Percentiles rank a stretch among this genome's conserved stretches.
Evolutionary conservation across 352 stramenopile species (phyloP).

Genomic region (Globisporangium apiculatum): DNA sequence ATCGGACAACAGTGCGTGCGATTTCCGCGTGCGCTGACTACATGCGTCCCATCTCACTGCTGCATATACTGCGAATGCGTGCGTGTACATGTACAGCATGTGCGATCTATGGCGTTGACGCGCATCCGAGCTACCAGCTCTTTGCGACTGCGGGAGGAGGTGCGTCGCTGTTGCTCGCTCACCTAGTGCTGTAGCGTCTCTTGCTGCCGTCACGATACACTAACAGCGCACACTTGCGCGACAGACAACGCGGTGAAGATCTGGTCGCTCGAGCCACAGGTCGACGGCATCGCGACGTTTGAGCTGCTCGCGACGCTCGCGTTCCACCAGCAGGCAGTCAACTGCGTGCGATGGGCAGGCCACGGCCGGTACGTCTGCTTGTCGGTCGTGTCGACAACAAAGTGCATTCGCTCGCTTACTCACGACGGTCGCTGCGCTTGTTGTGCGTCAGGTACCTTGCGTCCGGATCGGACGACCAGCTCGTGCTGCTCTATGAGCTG

Average conservation of each 20-base stretch:
- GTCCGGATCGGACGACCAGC: conserved; percentile 77
- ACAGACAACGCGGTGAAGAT: conserved; percentile 79
- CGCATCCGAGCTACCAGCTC: conserved; percentile 60
- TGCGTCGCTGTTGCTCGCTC: conserved; percentile 8
- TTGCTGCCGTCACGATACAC: too few relatives aligned
- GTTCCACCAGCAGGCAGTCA: conserved; percentile 82
- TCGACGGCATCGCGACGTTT: conserved; percentile 49
- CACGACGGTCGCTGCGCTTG: background rate
- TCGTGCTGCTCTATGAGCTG: conserved; percentile 80
- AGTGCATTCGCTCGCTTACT: too few relatives aligned
- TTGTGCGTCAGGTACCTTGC: conserved; percentile 43
- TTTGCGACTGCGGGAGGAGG: conserved; percentile 76
- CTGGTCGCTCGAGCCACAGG: conserved; percentile 47
- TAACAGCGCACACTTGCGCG: too few relatives aligned
- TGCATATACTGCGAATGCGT: conserved; percentile 3
- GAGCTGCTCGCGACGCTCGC: conserved; percentile 74
- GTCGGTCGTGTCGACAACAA: background rate
- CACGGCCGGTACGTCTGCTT: conserved; percentile 32
- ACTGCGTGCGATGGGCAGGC: conserved; percentile 78
- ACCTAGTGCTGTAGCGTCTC: too few relatives aligned
- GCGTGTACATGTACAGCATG: conserved; percentile 27
- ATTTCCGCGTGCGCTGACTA: background rate
- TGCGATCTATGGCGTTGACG: conserved; percentile 82
- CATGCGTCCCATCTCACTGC: background rate
- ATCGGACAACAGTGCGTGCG: conserved; percentile 44